These are phyloP conservation scores for Cenchrus americanus DNA, from an alignment of 176 grass and related monocot genomes.

Conservation along the genomic window DNA sequence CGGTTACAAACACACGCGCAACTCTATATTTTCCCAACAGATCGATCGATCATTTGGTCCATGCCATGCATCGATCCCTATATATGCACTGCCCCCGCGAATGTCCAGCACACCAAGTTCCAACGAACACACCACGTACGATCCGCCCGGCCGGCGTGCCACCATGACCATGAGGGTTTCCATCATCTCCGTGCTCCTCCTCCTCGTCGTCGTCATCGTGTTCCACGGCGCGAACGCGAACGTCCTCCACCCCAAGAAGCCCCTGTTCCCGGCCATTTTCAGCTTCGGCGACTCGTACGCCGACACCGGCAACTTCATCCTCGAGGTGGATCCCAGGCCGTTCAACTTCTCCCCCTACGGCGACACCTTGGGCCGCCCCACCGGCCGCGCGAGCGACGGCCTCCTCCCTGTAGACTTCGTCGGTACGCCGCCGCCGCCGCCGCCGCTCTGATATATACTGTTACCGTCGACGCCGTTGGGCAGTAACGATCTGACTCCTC, in stretches of 20 bases:
- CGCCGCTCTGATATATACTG: not conserved
- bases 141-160: too few species aligned
- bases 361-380: slow-evolving; percentile 30
- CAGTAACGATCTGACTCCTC: not conserved
- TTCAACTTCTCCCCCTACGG: slow-evolving; percentile 42
- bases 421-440: slow-evolving; percentile 27
- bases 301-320: slow-evolving; percentile 64
- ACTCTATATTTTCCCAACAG: too few species aligned
- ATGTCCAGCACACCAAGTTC: not conserved
- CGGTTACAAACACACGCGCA: too few species aligned
- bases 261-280: slow-evolving; percentile 45
- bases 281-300: slow-evolving; percentile 68
- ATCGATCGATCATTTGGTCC: too few species aligned
- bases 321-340: not conserved
- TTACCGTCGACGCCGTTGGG: not conserved
- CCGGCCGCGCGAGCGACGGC: slow-evolving; percentile 58
- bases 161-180: not conserved
- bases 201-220: not conserved
- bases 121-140: not conserved
- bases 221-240: not conserved
- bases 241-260: not conserved
- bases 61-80: not conserved
- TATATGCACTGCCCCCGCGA: not conserved
- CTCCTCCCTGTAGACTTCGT: slow-evolving; percentile 59
- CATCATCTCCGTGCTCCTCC: not conserved